phyloP scores from a whole-genome alignment of 164 flowering plant species.

The Annona cherimola region DNA sequence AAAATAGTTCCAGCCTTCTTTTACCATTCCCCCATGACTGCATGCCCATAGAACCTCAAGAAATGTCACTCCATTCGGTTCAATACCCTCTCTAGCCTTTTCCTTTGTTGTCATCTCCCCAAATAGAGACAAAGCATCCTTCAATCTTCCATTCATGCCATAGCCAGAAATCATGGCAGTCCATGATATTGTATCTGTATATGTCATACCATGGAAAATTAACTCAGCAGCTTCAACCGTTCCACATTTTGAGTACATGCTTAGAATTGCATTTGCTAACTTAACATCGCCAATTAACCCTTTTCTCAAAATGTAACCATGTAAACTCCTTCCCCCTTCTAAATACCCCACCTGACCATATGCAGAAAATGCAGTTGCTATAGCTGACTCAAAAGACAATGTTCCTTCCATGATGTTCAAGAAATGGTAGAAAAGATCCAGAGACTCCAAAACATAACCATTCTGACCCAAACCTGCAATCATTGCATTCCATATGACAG shows the following conservation, averaged over 20 bases:
- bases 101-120: conserved; percentile 8
- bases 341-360: conserved; percentile 7
- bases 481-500: conserved; percentile 16
- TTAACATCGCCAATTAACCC: conserved; percentile 7
- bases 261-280: conserved; percentile 14
- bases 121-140: conserved; percentile 14
- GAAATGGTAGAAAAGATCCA: conserved; percentile 12
- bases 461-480: conserved; percentile 15
- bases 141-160: conserved; percentile 14
- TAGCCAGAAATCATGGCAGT: conserved; percentile 18
- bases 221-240: conserved; percentile 9
- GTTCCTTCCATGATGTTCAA: not conserved
- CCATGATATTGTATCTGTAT: conserved; percentile 16
- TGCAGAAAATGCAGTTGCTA: conserved; percentile 13
- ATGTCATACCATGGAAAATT: conserved; percentile 7
- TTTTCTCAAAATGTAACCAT: conserved; percentile 9
- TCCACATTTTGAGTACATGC: conserved; percentile 20
- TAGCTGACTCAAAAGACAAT: conserved; percentile 1
- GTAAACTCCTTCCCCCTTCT: conserved; percentile 13
- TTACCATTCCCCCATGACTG: conserved; percentile 19
- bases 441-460: conserved; percentile 11
- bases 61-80: conserved; percentile 12
- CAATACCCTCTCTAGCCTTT: not conserved
- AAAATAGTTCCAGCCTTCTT: conserved; percentile 19
- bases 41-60: conserved; percentile 19